Conservation (phyloP, 441 rosid genomes). For the Croton laevigatus region DNA sequence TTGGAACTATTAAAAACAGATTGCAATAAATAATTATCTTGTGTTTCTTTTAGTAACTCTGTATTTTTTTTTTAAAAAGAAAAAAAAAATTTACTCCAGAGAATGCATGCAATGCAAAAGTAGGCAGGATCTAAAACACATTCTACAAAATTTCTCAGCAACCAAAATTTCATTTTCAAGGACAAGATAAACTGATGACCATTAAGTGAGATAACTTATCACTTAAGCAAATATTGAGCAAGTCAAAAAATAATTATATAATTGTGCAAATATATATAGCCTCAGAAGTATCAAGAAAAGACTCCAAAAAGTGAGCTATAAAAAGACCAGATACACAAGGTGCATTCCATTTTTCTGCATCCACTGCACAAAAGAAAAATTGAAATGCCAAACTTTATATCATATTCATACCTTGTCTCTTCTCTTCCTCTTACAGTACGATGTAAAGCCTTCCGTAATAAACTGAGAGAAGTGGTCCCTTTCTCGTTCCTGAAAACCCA, state of each 20-base stretch:
- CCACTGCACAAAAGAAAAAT: background rate
- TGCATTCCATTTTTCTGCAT: background rate
- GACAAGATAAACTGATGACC: background rate
- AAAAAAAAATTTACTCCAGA: too few species aligned
- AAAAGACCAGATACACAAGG: background rate
- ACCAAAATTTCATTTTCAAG: background rate
- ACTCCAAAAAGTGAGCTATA: background rate
- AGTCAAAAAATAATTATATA: background rate
- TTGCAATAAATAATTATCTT: too few species aligned
- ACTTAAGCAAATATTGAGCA: background rate
- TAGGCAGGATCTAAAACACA: background rate
- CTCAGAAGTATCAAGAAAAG: background rate
- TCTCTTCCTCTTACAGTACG: slow-evolving; percentile 95
- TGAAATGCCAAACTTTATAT: slow-evolving; percentile 5
- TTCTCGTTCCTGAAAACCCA: slow-evolving; percentile 66
- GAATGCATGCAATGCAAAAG: too few species aligned
- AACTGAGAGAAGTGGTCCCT: slow-evolving; percentile 97
- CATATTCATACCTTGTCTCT: slow-evolving; percentile 75
- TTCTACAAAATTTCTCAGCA: background rate
- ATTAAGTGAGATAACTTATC: background rate
- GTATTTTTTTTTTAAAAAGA: too few species aligned
- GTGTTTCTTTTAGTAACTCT: too few species aligned
- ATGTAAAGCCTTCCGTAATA: slow-evolving; percentile 88
- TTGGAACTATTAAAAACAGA: too few species aligned
- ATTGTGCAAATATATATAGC: background rate